These are phyloP conservation scores for Parathielavia hyrcaniae DNA, from an alignment of 495 filamentous ascomycete genomes.

Conservation along the genomic window DNA sequence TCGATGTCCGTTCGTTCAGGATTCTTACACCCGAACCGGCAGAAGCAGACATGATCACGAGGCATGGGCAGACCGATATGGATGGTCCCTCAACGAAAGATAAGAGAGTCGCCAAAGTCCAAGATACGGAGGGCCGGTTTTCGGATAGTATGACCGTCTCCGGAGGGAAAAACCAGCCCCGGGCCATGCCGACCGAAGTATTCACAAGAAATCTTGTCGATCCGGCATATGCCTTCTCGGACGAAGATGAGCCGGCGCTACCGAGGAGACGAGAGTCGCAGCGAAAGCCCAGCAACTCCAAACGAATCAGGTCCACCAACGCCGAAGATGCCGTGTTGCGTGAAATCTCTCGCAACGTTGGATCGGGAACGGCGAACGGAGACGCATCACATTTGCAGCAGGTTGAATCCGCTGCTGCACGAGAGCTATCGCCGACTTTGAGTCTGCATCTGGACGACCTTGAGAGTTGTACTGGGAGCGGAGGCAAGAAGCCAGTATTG, in stretches of 20 bases:
- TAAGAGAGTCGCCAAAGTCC: not conserved
- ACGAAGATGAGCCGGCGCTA: slow-evolving; percentile 35
- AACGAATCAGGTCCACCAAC: not conserved
- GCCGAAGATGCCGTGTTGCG: not conserved
- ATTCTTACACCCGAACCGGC: slow-evolving; percentile 19
- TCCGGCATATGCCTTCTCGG: slow-evolving; percentile 38
- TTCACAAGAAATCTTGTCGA: slow-evolving; percentile 33
- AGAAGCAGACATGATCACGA: not conserved
- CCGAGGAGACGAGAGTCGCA: slow-evolving; percentile 7
- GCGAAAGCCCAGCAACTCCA: not conserved
- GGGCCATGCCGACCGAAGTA: slow-evolving; percentile 10
- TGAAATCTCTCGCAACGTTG: not conserved
- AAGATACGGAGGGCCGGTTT: not conserved
- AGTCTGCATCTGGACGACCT: slow-evolving; percentile 1
- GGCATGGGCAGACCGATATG: not conserved
- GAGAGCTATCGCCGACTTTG: slow-evolving; percentile 1
- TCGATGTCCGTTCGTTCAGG: slow-evolving; percentile 14
- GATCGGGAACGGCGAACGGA: not conserved
- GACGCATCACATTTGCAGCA: not conserved
- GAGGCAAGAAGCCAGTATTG: not conserved
- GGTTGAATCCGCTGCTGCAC: not conserved
- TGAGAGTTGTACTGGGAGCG: not conserved
- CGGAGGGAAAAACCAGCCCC: not conserved
- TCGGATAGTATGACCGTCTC: not conserved
- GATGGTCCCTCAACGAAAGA: not conserved